Evolutionary conservation across 768 basidiomycete species (phyloP), one percentile per base, ranked within the genome.

Genomic region (Serendipita vermifera): DNA sequence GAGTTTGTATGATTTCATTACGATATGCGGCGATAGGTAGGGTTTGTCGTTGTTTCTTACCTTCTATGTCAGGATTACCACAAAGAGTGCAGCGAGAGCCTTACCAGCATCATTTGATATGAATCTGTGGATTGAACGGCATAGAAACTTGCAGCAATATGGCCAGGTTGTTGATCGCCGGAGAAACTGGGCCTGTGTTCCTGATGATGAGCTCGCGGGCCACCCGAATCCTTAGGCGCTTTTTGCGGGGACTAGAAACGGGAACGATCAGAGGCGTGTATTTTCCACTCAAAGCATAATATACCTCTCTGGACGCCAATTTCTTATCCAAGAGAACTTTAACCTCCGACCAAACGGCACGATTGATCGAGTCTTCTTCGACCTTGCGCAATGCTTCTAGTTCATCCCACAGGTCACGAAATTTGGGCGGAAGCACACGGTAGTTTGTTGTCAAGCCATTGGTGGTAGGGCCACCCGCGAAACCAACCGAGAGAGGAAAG

Each of bases 401-500:
- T 66, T 93, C 88, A 55, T 88, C 85, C 94, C 94, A 99, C 15
- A 99, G 71, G 66, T 91, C 86, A 59, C 91, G 78, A 68, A 84
- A 94, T 15, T 78, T 76, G 2, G 83, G 73, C 6, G 94, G 90
- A n/a, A 98, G 73, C 6, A 81, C 67, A 61, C 88, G 75, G 67
- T 87, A 87, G 61, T 83, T 87, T 0, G 86, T 82, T 33, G 61
- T 54, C 41, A 72, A 72, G 39, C 68, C 75, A 27, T 74, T 71
- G 41, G 75, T 69, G 35, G 73, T 72, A 9, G 69, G 67, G 31
- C 75, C 69, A 3, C 66, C 67, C 14, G 56, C 75, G 67, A 89
- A 89, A 5, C 85, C 85, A 54, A 77, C 77, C 0, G 75, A 75
- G 1, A 67, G 57, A 14, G 81, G 79, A 62, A 82, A 88, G 9